Conservation (phyloP, 176 grass and related monocot genomes). For the Coix lacrymajobi region DNA sequence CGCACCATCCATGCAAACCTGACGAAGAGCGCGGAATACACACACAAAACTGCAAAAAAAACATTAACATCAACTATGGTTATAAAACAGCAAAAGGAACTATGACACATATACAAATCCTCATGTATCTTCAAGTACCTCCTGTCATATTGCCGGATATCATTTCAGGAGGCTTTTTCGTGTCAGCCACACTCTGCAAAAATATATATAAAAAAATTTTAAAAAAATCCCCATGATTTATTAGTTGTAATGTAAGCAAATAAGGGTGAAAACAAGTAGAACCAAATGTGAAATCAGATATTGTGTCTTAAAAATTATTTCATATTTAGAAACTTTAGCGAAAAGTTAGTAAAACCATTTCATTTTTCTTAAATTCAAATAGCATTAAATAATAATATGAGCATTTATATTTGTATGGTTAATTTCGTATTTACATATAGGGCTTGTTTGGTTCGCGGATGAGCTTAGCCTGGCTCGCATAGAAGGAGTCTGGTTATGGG, state of each 20-base stretch:
- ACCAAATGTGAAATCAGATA: no score
- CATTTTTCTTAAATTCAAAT: no score
- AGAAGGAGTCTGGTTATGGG: no score
- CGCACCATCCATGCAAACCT: conserved; percentile 89
- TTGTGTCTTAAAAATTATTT: no score
- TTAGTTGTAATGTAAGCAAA: background rate
- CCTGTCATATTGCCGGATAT: conserved; percentile 79
- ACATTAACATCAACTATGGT: background rate
- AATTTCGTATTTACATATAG: no score
- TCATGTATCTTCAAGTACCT: conserved; percentile 25
- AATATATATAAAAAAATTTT: background rate
- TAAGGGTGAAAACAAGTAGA: background rate
- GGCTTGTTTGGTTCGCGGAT: no score
- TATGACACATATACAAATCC: background rate
- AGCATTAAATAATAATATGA: no score
- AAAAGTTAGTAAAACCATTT: no score
- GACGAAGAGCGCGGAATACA: conserved; percentile 73
- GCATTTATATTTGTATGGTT: no score
- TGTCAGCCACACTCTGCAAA: conserved; percentile 28
- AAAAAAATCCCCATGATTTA: background rate
- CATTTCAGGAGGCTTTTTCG: conserved; percentile 61
- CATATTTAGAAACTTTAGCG: no score
- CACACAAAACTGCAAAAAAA: conserved; percentile 54
- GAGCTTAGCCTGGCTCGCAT: no score
- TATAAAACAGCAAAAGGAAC: conserved; percentile 23